phyloP scores from a whole-genome alignment of 345 rosid genomes.

The Sonneratia alba region DNA sequence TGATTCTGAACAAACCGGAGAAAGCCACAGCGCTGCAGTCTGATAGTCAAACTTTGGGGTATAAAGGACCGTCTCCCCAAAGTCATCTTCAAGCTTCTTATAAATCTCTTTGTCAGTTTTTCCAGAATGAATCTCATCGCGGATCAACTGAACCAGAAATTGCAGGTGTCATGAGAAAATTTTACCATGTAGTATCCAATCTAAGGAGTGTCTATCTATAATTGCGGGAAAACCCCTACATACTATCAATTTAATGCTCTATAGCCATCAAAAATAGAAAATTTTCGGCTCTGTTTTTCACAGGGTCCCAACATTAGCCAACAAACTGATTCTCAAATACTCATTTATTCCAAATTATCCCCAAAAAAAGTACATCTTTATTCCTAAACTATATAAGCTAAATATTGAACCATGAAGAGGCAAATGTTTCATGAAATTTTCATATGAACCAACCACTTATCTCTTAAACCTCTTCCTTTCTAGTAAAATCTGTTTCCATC shows the following conservation, averaged over 20 bases:
- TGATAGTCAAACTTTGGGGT: constrained; percentile 88
- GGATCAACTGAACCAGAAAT: constrained; percentile 55
- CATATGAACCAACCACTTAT: background rate
- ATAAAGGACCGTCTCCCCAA: constrained; percentile 91
- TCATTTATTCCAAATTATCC: no score
- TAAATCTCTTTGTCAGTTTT: constrained; percentile 86
- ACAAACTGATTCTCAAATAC: background rate
- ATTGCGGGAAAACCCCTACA: background rate
- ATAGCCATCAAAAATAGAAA: background rate
- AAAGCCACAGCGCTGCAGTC: constrained; percentile 87
- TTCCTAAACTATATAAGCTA: background rate
- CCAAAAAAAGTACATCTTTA: background rate
- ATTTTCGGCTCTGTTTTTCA: background rate
- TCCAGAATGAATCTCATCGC: constrained; percentile 78
- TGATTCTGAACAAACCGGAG: constrained; percentile 50
- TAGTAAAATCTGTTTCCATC: no score
- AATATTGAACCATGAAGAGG: background rate
- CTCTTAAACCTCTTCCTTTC: background rate
- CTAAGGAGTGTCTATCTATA: no score
- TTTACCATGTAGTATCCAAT: no score
- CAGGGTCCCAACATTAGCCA: background rate
- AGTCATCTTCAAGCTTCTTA: constrained; percentile 86
- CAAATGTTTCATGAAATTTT: background rate
- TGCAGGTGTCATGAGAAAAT: background rate
- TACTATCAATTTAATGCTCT: background rate